Evolutionary conservation across 2,329 filamentous ascomycete species (phyloP).

Genomic region (Cercospora sp.): DNA sequence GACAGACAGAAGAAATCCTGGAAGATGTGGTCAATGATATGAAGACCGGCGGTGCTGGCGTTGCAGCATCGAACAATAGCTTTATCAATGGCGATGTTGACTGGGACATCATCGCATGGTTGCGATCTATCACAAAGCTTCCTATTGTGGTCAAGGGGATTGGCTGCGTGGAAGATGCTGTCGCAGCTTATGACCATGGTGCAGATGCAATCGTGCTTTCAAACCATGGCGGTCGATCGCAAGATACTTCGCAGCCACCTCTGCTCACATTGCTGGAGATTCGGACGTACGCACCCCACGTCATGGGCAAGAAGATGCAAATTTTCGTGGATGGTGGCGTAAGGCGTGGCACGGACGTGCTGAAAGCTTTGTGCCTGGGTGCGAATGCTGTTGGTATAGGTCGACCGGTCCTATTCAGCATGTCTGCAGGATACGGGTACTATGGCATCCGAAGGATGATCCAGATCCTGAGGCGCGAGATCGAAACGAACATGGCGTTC

Average conservation of each 20-base stretch:
- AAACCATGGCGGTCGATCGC: constrained; percentile 56
- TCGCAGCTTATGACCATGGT: constrained; percentile 44
- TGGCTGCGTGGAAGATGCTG: constrained; percentile 43
- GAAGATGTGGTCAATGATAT: constrained; percentile 26
- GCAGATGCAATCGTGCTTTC: constrained; percentile 45
- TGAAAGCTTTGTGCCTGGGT: constrained; percentile 66
- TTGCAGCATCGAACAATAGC: constrained; percentile 31
- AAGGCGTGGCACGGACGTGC: constrained; percentile 63
- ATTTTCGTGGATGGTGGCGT: constrained; percentile 66
- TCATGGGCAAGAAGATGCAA: constrained; percentile 41
- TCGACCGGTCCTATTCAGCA: constrained; percentile 57
- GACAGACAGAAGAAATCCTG: constrained; percentile 24
- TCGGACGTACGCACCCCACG: constrained; percentile 58
- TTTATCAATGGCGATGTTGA: constrained; percentile 32
- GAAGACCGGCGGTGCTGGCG: constrained; percentile 20
- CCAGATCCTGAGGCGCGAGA: constrained; percentile 54
- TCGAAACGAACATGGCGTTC: constrained; percentile 65
- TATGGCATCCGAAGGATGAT: constrained; percentile 51
- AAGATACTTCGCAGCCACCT: constrained; percentile 53
- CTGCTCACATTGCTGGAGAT: constrained; percentile 64
- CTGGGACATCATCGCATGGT: constrained; percentile 31
- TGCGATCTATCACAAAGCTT: constrained; percentile 32
- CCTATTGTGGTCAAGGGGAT: constrained; percentile 44
- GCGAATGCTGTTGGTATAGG: constrained; percentile 63
- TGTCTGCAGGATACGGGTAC: constrained; percentile 58